phyloP scores from a whole-genome alignment of 1,139 yeast genomes.

The Saccharomycopsis hybrid region DNA sequence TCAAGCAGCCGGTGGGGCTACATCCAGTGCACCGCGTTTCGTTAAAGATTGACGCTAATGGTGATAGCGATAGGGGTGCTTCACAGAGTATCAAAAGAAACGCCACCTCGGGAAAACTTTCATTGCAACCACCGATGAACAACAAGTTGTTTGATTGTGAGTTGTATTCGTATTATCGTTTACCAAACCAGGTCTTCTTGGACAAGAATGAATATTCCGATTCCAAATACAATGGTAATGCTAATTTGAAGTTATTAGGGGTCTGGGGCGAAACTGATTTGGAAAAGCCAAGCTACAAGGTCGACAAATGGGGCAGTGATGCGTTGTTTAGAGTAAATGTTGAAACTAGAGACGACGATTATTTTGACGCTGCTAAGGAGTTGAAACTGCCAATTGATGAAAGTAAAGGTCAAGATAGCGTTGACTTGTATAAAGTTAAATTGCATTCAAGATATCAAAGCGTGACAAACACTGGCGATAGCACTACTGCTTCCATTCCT shows the following conservation, averaged over 20 bases:
- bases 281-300: slow-evolving; percentile 25
- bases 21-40: slow-evolving; percentile 18
- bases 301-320: slow-evolving; percentile 19
- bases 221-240: slow-evolving; percentile 19
- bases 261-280: slow-evolving; percentile 40
- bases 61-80: too few species aligned
- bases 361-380: background rate
- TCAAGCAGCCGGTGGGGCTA: slow-evolving; percentile 11
- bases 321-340: slow-evolving; percentile 16
- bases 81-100: slow-evolving; percentile 1
- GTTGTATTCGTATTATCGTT: slow-evolving; percentile 33
- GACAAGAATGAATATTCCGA: slow-evolving; percentile 37
- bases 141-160: slow-evolving; percentile 19
- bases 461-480: background rate
- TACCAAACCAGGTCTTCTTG: slow-evolving; percentile 33
- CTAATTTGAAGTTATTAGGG: slow-evolving; percentile 26
- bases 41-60: slow-evolving; percentile 3
- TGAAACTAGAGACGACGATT: slow-evolving; percentile 4
- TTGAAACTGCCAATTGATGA: too few species aligned
- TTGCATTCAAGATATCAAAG: slow-evolving; percentile 20
- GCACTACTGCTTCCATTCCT: slow-evolving; percentile 3
- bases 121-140: slow-evolving; percentile 20
- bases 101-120: slow-evolving; percentile 4
- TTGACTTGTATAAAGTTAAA: slow-evolving; percentile 4
- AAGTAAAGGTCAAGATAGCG: too few species aligned